phyloP scores from a whole-genome alignment of 257 asterid genomes.

The Lithospermum erythrorhizon region DNA sequence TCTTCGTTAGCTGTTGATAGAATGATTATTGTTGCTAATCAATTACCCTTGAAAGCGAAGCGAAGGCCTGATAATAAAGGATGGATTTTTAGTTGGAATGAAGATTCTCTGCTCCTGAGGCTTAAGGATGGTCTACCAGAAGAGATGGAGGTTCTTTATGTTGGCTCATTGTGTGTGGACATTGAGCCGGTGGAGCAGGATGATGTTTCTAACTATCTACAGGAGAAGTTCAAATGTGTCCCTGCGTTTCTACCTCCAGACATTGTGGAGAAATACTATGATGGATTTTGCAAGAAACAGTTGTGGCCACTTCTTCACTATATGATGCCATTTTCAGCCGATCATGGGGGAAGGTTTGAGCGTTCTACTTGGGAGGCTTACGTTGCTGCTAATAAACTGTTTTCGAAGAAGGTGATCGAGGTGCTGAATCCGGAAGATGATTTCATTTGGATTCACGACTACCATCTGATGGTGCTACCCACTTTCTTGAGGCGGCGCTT shows the following conservation, averaged over 20 bases:
- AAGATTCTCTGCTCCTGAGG: conserved; percentile 61
- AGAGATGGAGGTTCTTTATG: conserved; percentile 71
- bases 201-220: conserved; percentile 49
- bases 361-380: conserved; percentile 78
- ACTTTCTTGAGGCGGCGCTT: conserved; percentile 77
- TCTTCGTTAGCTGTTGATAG: conserved; percentile 71
- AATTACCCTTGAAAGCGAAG: conserved; percentile 62
- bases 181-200: conserved; percentile 76
- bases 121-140: conserved; percentile 81
- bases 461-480: conserved; percentile 82
- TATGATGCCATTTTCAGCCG: conserved; percentile 68
- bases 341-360: conserved; percentile 67
- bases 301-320: conserved; percentile 80
- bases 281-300: conserved; percentile 79
- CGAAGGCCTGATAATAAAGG: conserved; percentile 75
- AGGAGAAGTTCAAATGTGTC: conserved; percentile 63
- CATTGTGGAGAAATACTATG: conserved; percentile 49
- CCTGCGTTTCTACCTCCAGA: conserved; percentile 60
- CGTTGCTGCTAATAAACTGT: conserved; percentile 65
- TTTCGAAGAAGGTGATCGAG: conserved; percentile 69
- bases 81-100: conserved; percentile 80
- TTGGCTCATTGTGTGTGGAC: conserved; percentile 62
- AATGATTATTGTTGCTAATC: conserved; percentile 70
- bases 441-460: conserved; percentile 81
- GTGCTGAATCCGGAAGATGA: conserved; percentile 80